Base-by-base conservation (phyloP, 129 eudicot species). In the Scalesia atractyloides region DNA sequence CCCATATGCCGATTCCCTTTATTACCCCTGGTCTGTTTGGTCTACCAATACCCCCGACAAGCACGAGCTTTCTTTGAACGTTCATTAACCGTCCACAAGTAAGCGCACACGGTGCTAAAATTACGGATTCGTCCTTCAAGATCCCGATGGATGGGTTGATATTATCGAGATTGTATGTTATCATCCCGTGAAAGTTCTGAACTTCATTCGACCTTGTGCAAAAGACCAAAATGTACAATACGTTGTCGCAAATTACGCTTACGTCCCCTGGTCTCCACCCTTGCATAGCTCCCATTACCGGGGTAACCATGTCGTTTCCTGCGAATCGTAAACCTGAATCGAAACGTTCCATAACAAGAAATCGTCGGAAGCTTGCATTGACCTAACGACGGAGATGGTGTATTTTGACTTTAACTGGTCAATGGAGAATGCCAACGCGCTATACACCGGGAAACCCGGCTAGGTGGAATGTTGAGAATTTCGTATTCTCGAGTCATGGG, bases 201-300 rank as follows among this genome's bases (percentile, higher is more conserved):
- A 47, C n/a, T 22, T 67, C 72, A 1, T 77, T 79, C 0, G 70
- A 44, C 30, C 72, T 51, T 8, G 90, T 75, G 13, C 80, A 73
- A 46, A 69, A 85, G 59, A 81, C 82, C 72, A 81, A 68, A 50
- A 83, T 46, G 73, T 83, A 86, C 49, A 86, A 69, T 7, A 72
- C 36, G n/a, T 74, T 74, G 11, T 72, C 36, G 14, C 86, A 83
- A 10, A 86, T 69, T 20, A 73, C 82, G 9, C 86, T 78, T 34
- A 74, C 86, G 37, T 69, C 61, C 19, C 88, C 91, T 11, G 88
- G 73, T 53, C 91, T 75, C 91, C 91, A 86, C 26, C 84, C 88
- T 12, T 56, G 53, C 78, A 81, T 78, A 11, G 67, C 66, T 24
- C 77, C 81, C 57, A 19, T 24, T 64, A 78, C 74, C 0, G 86